Conservation (phyloP, 257 asterid species). For the Euphrasia confusa region DNA sequence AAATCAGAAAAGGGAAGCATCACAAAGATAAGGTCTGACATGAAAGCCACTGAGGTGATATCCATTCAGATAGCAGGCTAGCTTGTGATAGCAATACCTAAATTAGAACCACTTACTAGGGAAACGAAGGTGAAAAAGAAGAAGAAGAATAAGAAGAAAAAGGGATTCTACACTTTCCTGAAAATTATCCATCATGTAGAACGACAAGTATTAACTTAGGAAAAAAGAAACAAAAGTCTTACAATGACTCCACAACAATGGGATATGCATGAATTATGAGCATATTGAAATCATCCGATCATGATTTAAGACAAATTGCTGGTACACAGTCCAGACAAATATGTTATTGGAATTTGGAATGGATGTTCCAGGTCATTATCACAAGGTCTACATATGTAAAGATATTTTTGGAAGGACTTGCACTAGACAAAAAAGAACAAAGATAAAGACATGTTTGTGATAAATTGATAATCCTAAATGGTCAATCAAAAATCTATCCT, state of each 20-base stretch:
- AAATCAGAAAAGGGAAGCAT: constrained; percentile 12
- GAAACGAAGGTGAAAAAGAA: constrained; percentile 1
- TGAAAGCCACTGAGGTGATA: constrained; percentile 18
- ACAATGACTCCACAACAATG: neutral
- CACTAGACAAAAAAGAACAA: constrained; percentile 10
- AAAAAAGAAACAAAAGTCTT: neutral
- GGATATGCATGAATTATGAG: neutral
- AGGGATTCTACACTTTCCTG: neutral
- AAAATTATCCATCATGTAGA: neutral
- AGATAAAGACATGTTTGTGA: neutral
- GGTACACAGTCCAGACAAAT: constrained; percentile 14
- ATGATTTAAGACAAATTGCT: constrained; percentile 9
- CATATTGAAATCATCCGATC: constrained; percentile 18
- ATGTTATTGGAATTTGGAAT: neutral
- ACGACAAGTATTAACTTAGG: neutral
- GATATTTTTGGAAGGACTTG: neutral
- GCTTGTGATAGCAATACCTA: constrained; percentile 1
- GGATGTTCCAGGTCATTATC: constrained; percentile 8
- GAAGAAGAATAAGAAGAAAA: neutral
- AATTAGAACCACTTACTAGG: neutral
- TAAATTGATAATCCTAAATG: neutral
- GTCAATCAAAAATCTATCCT: constrained; percentile 5
- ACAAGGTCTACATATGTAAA: constrained; percentile 9
- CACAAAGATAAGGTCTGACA: constrained; percentile 17
- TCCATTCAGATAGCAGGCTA: constrained; percentile 6